Evolutionary conservation across 23 red algal species (phyloP), one percentile per base, ranked within the genome.

Genomic region (Gracilaria vermiculophylla): DNA sequence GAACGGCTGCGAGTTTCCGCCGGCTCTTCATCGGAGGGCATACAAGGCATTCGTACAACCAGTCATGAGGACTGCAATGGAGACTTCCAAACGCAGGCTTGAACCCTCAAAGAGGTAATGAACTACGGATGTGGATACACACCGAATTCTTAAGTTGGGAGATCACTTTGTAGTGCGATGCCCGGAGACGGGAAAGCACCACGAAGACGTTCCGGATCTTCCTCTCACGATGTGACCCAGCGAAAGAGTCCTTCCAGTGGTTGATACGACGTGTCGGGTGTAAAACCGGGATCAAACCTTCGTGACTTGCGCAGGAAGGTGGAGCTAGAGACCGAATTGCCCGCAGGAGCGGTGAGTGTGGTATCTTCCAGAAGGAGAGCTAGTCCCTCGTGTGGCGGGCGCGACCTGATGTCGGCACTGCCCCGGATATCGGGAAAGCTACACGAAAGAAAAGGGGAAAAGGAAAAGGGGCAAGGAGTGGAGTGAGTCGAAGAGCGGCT

Each of bases 171-270:
- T n/a, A n/a, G n/a, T n/a, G n/a, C n/a, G n/a, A n/a, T n/a, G n/a
- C n/a, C 70, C 37, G 48, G 14, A 32, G 16, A 35, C 48, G n/a
- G 70, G 15, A 53, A 48, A 76, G 49, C 41, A 76, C 37, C 70
- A 76, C 67, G 43, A 76, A 53, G 70, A 53, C 70, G 70, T 76
- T 48, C 70, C 5, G 8, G 70, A 48, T 53, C 70, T 53, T 76
- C 41, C 48, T 76, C 61, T 66, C 7, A 12, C 24, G 61, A 66
- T 3, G 61, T 3, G 2, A 66, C 15, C 61, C 61, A n/a, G n/a
- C n/a, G n/a, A n/a, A n/a, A n/a, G n/a, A n/a, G n/a, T n/a, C n/a
- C n/a, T n/a, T n/a, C n/a, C n/a, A n/a, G n/a, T n/a, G n/a, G n/a
- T n/a, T n/a, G n/a, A n/a, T n/a, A n/a, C n/a, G n/a, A n/a, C n/a